phyloP scores from a whole-genome alignment of 768 basidiomycete genomes.

The Leucogyrophana mollusca region DNA sequence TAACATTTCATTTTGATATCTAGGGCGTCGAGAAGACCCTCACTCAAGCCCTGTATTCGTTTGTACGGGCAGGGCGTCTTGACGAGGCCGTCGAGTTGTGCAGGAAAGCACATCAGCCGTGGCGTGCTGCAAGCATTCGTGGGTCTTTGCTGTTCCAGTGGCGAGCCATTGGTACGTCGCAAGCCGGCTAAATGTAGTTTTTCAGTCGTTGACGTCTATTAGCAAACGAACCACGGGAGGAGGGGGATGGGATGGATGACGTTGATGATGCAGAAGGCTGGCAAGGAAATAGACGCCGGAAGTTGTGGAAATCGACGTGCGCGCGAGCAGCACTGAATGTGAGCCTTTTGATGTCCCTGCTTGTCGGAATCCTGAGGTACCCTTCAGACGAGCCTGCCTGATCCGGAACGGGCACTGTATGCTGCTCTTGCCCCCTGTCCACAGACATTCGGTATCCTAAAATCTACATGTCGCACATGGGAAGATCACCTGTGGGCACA shows the following conservation, averaged over 20 bases:
- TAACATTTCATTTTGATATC: neutral
- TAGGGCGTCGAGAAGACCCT: constrained; percentile 83
- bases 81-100: constrained; percentile 85
- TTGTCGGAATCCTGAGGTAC: neutral
- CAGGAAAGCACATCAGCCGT: constrained; percentile 80
- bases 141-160: constrained; percentile 81
- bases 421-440: constrained; percentile 79
- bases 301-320: constrained; percentile 88
- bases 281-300: constrained; percentile 75
- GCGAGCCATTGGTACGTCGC: constrained; percentile 60
- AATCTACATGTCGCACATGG: constrained; percentile 83
- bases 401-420: constrained; percentile 82
- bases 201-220: constrained; percentile 27
- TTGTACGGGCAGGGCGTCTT: constrained; percentile 80
- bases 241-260: constrained; percentile 44
- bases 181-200: neutral
- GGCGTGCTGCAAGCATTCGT: constrained; percentile 88
- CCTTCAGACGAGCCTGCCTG: constrained; percentile 52
- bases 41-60: constrained; percentile 74
- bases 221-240: constrained; percentile 51
- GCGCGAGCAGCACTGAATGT: constrained; percentile 77
- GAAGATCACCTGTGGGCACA: constrained; percentile 96
- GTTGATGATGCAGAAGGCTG: constrained; percentile 46
- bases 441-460: constrained; percentile 63
- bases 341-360: constrained; percentile 20